Evolutionary conservation across 345 rosid species (phyloP), one percentile per base, ranked within the genome.

Genomic region (Salix arbutifolia): DNA sequence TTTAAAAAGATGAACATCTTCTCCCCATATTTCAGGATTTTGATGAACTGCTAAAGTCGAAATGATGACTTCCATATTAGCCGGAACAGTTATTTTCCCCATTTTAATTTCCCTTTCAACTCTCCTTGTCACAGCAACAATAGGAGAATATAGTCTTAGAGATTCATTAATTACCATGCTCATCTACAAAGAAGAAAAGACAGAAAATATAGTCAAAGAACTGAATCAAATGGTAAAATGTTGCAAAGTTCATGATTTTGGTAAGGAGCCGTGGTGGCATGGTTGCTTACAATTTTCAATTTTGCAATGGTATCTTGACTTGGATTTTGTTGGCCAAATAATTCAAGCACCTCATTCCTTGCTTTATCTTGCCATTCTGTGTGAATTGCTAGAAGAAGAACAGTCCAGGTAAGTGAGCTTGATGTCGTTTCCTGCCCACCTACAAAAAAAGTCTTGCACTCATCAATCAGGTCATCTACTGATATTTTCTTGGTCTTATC

Each of bases 361-460:
- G 78, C 85, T 76, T 80, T 74, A 25, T 86, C 87, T 78, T 88
- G 91, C 87, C 88, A 86, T 18, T 88, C 87, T 12, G 70, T 44
- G 71, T 86, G 80, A n/a, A 81, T 13, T 40, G 88, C 79, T 9
- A 88, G 76, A 69, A 83, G 79, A 70, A 83, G 71, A 16, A 72
- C 65, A 13, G 71, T 78, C 84, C 86, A 84, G 11, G 74, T 18
- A 14, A 84, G 77, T 31, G 76, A 64, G 37, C 76, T 73, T 19
- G 66, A 25, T 17, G 79, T 77, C 30, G 84, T 67, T 71, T 80
- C 86, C 18, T 80, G 86, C 25, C 84, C 84, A 19, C 75, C 84
- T 56, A 83, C 16, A 74, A 82, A 84, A 76, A 84, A 82, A 44
- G 81, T 82, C 80, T 80, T 85, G 71, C 90, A 85, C 74, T 87